These are phyloP conservation scores for Pseudogymnoascus sp. DNA, from an alignment of 2,329 filamentous ascomycete species.

Conservation along the genomic window DNA sequence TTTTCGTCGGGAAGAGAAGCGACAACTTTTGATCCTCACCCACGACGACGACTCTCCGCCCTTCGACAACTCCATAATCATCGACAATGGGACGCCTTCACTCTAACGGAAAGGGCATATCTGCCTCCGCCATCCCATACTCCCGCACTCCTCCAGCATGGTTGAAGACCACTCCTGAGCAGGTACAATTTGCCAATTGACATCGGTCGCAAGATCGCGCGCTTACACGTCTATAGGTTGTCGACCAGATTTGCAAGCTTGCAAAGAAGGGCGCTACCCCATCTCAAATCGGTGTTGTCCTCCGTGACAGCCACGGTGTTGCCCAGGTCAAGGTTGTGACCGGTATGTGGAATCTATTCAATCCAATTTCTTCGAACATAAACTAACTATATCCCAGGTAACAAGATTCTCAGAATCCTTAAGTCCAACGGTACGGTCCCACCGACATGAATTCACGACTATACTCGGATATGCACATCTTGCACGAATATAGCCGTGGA, in stretches of 20 bases:
- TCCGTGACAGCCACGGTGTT: conserved; percentile 96
- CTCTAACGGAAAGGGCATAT: conserved; percentile 99
- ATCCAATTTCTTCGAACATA: conserved; percentile 2
- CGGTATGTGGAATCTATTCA: conserved; percentile 51
- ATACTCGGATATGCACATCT: conserved; percentile 15
- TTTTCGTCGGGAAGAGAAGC: conserved; percentile 9
- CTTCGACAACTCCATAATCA: conserved; percentile 23
- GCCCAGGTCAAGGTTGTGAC: conserved; percentile 97
- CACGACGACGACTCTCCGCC: conserved; percentile 20
- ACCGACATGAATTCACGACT: conserved; percentile 16
- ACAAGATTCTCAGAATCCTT: conserved; percentile 99
- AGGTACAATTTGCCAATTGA: conserved; percentile 33
- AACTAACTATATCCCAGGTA: conserved; percentile 56
- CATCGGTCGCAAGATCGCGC: not conserved
- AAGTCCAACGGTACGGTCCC: conserved; percentile 85
- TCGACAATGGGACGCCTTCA: conserved; percentile 88
- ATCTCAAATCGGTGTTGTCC: conserved; percentile 97
- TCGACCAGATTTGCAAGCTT: conserved; percentile 98
- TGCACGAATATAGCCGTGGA: conserved; percentile 13
- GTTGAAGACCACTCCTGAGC: conserved; percentile 98
- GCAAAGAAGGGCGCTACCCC: conserved; percentile 98
- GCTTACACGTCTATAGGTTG: conserved; percentile 43
- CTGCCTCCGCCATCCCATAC: conserved; percentile 91
- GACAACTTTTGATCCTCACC: conserved; percentile 19
- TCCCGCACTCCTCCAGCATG: conserved; percentile 86